Evolutionary conservation across 371 early-diverging fungal species (phyloP).

Genomic region (Mortierella sp.): DNA sequence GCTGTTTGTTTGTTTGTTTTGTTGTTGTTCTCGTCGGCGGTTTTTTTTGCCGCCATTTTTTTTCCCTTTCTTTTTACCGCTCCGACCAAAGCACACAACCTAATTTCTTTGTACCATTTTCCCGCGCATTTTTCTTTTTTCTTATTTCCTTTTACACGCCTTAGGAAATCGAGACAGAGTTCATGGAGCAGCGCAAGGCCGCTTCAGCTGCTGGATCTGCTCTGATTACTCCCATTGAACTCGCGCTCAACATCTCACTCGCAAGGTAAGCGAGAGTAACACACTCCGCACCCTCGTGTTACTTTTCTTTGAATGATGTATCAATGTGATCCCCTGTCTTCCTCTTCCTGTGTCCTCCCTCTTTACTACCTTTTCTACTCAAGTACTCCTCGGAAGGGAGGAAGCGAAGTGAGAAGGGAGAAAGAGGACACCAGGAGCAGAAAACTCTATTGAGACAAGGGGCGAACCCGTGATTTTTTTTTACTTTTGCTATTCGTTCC

Average conservation of each 20-base stretch:
- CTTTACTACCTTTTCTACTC: slow-evolving; percentile 3
- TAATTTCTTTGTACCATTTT: slow-evolving; percentile 10
- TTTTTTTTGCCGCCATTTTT: slow-evolving; percentile 4
- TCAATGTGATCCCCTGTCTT: background rate
- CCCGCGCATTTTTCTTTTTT: slow-evolving; percentile 35
- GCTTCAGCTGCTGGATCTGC: slow-evolving; percentile 58
- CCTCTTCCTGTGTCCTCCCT: background rate
- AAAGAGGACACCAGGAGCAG: background rate
- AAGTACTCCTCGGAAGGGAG: background rate
- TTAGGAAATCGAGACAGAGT: slow-evolving; percentile 70
- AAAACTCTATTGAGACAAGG: background rate
- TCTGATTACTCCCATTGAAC: slow-evolving; percentile 46
- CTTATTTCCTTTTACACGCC: background rate
- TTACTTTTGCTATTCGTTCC: background rate
- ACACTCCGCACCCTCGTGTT: background rate
- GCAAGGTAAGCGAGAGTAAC: slow-evolving; percentile 36
- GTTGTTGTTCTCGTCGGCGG: background rate
- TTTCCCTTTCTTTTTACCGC: background rate
- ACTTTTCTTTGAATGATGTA: background rate
- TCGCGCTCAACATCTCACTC: slow-evolving; percentile 49
- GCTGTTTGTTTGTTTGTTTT: background rate
- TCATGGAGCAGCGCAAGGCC: slow-evolving; percentile 68
- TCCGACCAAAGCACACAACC: background rate
- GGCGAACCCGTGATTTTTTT: background rate
- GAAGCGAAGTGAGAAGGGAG: background rate